A percentile compares a stretch with the other conserved stretches of the same genome.
These are phyloP conservation scores for Cercospora brassicicola DNA, from an alignment of 2,329 filamentous ascomycete species.

Conservation along the genomic window DNA sequence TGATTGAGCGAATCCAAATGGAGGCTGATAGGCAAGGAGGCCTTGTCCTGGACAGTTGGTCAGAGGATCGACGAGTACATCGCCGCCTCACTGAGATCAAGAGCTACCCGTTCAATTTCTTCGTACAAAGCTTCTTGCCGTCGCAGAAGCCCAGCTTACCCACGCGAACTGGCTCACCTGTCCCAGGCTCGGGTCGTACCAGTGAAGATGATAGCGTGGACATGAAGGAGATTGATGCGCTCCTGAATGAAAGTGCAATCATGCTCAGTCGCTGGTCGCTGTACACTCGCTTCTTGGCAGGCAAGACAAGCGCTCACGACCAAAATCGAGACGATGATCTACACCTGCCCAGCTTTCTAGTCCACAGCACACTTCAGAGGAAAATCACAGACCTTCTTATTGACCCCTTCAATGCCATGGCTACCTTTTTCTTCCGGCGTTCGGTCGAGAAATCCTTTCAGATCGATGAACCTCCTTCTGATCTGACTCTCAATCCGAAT, in stretches of 20 bases:
- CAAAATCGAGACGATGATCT: constrained; percentile 45
- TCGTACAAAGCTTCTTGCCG: constrained; percentile 89
- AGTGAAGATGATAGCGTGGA: constrained; percentile 92
- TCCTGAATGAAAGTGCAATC: constrained; percentile 82
- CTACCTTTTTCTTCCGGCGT: constrained; percentile 92
- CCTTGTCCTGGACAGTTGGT: constrained; percentile 93
- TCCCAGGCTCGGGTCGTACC: constrained; percentile 56
- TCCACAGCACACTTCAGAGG: constrained; percentile 73
- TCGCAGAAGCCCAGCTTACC: constrained; percentile 64
- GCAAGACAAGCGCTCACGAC: constrained; percentile 63
- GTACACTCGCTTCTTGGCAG: constrained; percentile 83
- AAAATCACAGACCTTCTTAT: constrained; percentile 76
- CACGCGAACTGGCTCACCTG: constrained; percentile 71
- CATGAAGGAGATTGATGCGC: constrained; percentile 90
- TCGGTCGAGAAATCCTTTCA: constrained; percentile 98
- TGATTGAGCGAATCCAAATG: constrained; percentile 87
- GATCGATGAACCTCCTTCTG: constrained; percentile 81
- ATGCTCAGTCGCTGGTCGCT: constrained; percentile 94
- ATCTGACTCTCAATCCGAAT: constrained; percentile 73
- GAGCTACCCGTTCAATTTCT: constrained; percentile 94
- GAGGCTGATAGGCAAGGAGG: constrained; percentile 96
- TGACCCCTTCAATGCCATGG: constrained; percentile 85
- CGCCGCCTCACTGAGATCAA: constrained; percentile 91
- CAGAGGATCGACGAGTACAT: constrained; percentile 80
- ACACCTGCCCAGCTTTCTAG: constrained; percentile 69